Evolutionary conservation across 129 eudicot species (phyloP), one percentile per base, ranked within the genome.

Genomic region (Deinandra increscens): DNA sequence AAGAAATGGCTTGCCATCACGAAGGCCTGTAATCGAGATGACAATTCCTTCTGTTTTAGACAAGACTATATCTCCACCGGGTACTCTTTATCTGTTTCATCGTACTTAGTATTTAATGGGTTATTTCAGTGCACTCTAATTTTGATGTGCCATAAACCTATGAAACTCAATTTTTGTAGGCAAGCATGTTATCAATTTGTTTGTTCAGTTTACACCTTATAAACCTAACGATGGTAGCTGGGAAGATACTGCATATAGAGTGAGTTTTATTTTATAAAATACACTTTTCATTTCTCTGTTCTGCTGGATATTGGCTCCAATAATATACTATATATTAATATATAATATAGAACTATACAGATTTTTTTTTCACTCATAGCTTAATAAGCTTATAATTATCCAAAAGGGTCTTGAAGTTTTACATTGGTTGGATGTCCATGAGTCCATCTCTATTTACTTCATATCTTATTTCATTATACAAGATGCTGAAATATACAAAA

Each of bases 11-110:
- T 78, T 81, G 44, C 92, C 99, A 69, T 94, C 99, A 60, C 72
- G 64, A 73, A 85, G 99, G 84, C 99, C 99, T 74, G 29, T 94
- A 69, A 94, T 94, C 53, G 99, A 94, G 81, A 94, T 94, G 99
- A 89, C 96, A n/a, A 94, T 94, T 73, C 99, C 99, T 80, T 87
- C 99, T 9, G 89, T 70, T 65, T 73, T 94, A 60, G 99, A 90
- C 80, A 82, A 87, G 72, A 89, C 99, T 34, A 87, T 93, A 36
- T 94, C 97, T 68, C 99, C 97, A 63, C 87, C 91, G 1, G 99
- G 99, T 92, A 86, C 15, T 20, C 4, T 22, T 19, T 14, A 26
- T 58, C 26, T 42, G 17, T 43, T n/a, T 46, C 26, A 14, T 36
- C 29, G n/a, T 39, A 23, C 29, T 14, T 19, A 20, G 4, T 69